Base-by-base conservation (phyloP, 139 green algal genomes). In the Zygnema circumcarinatum region DNA sequence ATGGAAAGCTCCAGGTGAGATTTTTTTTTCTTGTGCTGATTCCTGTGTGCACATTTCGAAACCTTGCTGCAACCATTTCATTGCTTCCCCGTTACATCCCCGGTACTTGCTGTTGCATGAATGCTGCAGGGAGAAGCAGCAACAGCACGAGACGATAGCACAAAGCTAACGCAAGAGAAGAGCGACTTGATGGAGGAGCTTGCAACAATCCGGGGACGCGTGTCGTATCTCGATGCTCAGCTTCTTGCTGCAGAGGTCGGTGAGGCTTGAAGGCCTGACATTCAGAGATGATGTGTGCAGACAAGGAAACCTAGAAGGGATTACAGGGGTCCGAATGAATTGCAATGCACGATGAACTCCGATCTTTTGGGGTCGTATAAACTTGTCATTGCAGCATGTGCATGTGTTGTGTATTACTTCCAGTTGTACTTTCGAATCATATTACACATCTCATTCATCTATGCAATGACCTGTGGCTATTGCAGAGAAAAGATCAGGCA, bases 151-250 rank as follows among this genome's bases (percentile, higher is more conserved):
- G 76, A 88, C 22, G 80, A 54, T 38, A 7, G 22, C 11, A 11
- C 7, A 22, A 88, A 79, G 25, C 40, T 35, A 31, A 36, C 85
- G 83, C 32, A 41, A 75, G 75, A 88, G 83, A 76, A 80, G 76
- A 11, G 21, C 22, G 75, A 41, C 7, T 20, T 31, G 25, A 7
- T 86, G 83, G 83, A 88, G 84, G 83, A 88, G 76, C 7, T 88
- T 16, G 83, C 25, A 41, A 29, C 75, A 3, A 7, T 69, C 20
- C 20, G 36, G 25, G 83, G 83, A 20, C 74, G 75, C 29, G 3
- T 39, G 20, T 16, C 76, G 25, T 73, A 73, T 22, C n/a, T 89
- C 29, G 74, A 88, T 32, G 35, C 38, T 16, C 83, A 88, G 76
- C 83, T 88, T 7, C 7, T 80, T 25, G 25, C 16, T 11, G 67